Evolutionary conservation across 2,329 filamentous ascomycete species (phyloP).

Genomic region (Fusarium begoniae): DNA sequence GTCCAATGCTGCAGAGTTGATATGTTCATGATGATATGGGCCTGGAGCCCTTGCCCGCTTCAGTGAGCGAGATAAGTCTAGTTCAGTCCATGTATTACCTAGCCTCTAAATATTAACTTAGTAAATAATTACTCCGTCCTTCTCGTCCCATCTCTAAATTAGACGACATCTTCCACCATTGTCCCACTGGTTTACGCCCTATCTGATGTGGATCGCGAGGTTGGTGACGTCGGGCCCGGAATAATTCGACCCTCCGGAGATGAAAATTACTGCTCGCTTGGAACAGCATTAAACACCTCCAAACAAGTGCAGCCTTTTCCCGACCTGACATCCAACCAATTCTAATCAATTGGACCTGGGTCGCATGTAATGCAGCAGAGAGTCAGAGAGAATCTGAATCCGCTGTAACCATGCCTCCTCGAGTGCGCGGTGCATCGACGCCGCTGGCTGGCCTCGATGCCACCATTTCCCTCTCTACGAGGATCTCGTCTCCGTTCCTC

Average conservation of each 20-base stretch:
- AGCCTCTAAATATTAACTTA: too few species aligned
- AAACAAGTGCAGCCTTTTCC: constrained; percentile 16
- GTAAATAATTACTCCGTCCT: too few species aligned
- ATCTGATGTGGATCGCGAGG: background rate
- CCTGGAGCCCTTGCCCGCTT: too few species aligned
- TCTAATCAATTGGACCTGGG: constrained; percentile 37
- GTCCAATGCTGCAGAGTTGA: background rate
- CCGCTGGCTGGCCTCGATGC: constrained; percentile 46
- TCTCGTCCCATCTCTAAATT: background rate
- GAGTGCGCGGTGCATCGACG: constrained; percentile 43
- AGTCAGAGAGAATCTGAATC: constrained; percentile 27
- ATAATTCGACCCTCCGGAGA: constrained; percentile 15
- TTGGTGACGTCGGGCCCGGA: background rate
- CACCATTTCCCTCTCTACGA: constrained; percentile 30
- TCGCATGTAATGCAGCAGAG: constrained; percentile 39
- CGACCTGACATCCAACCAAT: constrained; percentile 34
- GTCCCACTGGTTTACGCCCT: background rate
- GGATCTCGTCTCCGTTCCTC: constrained; percentile 27
- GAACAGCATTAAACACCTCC: constrained; percentile 13
- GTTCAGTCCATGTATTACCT: too few species aligned
- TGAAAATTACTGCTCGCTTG: constrained; percentile 36
- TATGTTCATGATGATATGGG: background rate
- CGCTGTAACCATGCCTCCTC: constrained; percentile 46
- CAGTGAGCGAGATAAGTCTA: background rate
- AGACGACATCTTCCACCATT: background rate